Evolutionary conservation across 305 asterid genomes (phyloP).

Genomic region (Rubia tinctorum): DNA sequence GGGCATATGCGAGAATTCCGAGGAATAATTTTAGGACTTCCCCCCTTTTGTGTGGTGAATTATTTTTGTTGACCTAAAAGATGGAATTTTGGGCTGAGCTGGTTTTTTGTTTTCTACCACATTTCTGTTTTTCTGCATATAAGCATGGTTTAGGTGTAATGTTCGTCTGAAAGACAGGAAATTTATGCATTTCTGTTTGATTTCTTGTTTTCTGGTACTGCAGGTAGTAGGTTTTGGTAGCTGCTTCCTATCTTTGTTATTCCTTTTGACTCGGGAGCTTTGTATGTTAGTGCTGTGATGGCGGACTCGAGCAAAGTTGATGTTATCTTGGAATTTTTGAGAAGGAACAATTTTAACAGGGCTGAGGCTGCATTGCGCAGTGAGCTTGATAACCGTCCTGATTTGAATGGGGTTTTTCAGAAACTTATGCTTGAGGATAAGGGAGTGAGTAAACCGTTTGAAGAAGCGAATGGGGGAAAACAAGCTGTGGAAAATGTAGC

Average conservation of each 20-base stretch:
- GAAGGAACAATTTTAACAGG: slow-evolving; percentile 66
- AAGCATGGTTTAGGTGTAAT: slow-evolving; percentile 1
- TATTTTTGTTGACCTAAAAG: neutral
- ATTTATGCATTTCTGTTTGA: neutral
- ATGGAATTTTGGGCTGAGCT: neutral
- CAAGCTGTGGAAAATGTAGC: slow-evolving; percentile 33
- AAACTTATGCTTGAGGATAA: slow-evolving; percentile 59
- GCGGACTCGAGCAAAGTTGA: slow-evolving; percentile 75
- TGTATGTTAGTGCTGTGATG: slow-evolving; percentile 36
- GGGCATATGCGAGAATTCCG: slow-evolving; percentile 15
- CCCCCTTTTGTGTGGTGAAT: neutral
- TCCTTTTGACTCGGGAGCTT: slow-evolving; percentile 22
- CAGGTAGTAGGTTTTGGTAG: slow-evolving; percentile 30
- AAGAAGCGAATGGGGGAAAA: slow-evolving; percentile 47
- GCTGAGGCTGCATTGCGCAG: slow-evolving; percentile 87
- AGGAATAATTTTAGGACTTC: neutral
- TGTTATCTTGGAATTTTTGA: slow-evolving; percentile 68
- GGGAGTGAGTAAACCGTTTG: slow-evolving; percentile 38
- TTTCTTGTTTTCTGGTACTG: slow-evolving; percentile 45
- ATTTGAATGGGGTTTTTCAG: slow-evolving; percentile 55
- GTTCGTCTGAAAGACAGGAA: slow-evolving; percentile 6
- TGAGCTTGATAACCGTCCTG: slow-evolving; percentile 71
- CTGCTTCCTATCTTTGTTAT: slow-evolving; percentile 5
- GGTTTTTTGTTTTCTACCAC: neutral
- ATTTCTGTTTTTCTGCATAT: neutral